Evolutionary conservation across 305 asterid genomes (phyloP).

Genomic region (Lippia alba): DNA sequence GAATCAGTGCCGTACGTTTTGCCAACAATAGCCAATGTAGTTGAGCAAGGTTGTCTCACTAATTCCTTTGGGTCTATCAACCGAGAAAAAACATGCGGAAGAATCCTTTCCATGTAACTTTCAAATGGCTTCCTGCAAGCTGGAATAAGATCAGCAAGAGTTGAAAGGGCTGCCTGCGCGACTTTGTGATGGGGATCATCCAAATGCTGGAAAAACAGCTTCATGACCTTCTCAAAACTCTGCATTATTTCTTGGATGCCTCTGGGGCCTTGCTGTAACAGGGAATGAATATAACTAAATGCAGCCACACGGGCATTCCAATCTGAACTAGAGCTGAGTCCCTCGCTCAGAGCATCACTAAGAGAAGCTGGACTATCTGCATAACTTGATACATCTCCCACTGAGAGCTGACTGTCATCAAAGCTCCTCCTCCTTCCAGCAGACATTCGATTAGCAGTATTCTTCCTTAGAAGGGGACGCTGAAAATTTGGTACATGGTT

Average conservation of each 20-base stretch:
- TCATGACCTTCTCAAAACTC: conserved; percentile 98
- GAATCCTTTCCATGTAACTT: conserved; percentile 95
- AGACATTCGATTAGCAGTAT: conserved; percentile 80
- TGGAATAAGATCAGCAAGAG: conserved; percentile 96
- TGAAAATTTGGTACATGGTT: conserved; percentile 87
- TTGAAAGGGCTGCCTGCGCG: conserved; percentile 98
- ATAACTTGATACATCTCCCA: conserved; percentile 78
- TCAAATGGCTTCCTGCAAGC: conserved; percentile 97
- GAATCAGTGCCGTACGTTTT: conserved; percentile 93
- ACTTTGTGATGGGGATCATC: conserved; percentile 99
- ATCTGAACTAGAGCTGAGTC: conserved; percentile 91
- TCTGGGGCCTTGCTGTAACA: conserved; percentile 91
- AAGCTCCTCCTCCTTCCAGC: conserved; percentile 95
- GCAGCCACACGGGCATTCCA: conserved; percentile 99
- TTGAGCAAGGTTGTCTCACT: conserved; percentile 97
- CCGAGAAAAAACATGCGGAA: conserved; percentile 98
- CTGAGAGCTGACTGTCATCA: conserved; percentile 85
- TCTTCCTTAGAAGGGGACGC: conserved; percentile 91
- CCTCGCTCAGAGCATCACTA: conserved; percentile 86
- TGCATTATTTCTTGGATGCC: conserved; percentile 94
- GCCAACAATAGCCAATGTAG: conserved; percentile 84
- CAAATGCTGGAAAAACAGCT: conserved; percentile 96
- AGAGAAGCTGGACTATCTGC: conserved; percentile 92
- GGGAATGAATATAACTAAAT: conserved; percentile 73
- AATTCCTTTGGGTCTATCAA: conserved; percentile 96